Evolutionary conservation across 495 filamentous ascomycete species (phyloP).

Genomic region (Chaetomium fimeti): DNA sequence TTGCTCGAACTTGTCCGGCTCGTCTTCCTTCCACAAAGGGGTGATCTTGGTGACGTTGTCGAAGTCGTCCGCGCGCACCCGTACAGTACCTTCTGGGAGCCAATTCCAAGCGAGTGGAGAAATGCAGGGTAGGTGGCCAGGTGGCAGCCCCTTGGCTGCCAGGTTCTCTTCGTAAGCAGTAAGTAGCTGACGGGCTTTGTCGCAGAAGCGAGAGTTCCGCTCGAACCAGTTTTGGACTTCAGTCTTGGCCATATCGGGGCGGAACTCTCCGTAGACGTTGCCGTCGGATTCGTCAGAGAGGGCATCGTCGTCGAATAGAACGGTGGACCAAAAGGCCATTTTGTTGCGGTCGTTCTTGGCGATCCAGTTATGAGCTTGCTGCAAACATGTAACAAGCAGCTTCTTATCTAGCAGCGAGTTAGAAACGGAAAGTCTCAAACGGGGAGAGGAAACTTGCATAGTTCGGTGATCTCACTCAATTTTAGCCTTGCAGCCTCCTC

Average conservation of each 20-base stretch:
- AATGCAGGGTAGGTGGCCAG: slow-evolving; percentile 38
- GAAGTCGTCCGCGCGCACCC: slow-evolving; percentile 34
- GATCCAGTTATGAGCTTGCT: slow-evolving; percentile 89
- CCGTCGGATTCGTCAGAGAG: slow-evolving; percentile 47
- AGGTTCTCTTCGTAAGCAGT: slow-evolving; percentile 39
- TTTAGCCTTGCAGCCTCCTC: slow-evolving; percentile 56
- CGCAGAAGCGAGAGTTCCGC: slow-evolving; percentile 52
- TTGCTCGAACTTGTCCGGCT: slow-evolving; percentile 50
- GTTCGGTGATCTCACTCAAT: slow-evolving; percentile 54
- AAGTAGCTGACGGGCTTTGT: slow-evolving; percentile 42
- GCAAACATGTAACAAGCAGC: slow-evolving; percentile 80
- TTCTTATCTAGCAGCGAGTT: slow-evolving; percentile 66
- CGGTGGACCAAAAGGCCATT: slow-evolving; percentile 82
- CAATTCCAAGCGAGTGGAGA: slow-evolving; percentile 46
- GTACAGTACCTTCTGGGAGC: slow-evolving; percentile 35
- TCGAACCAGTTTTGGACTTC: slow-evolving; percentile 52
- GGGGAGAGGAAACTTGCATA: slow-evolving; percentile 41
- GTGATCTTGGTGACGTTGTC: slow-evolving; percentile 36
- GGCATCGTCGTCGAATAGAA: slow-evolving; percentile 65
- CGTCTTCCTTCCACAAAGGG: slow-evolving; percentile 46
- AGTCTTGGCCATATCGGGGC: slow-evolving; percentile 43
- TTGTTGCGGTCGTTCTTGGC: slow-evolving; percentile 90
- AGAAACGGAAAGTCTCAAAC: slow-evolving; percentile 6
- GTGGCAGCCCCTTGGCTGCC: slow-evolving; percentile 31
- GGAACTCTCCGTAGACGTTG: slow-evolving; percentile 44